Conservation (phyloP, 257 asterid genomes). For the Solanum neorickii region DNA sequence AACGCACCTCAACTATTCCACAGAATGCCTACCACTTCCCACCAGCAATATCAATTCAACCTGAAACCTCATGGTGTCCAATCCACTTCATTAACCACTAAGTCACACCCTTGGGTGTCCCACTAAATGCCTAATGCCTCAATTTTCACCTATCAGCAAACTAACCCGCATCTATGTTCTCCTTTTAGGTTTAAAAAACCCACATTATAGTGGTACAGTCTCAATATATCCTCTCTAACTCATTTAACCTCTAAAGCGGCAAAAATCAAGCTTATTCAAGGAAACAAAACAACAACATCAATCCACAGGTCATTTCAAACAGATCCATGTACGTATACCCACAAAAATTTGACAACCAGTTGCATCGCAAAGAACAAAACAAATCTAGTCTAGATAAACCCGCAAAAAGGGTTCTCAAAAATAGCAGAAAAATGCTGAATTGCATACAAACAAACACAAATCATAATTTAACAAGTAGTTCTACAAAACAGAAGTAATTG, state of each 20-base stretch:
- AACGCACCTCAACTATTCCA: neutral
- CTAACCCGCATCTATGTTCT: neutral
- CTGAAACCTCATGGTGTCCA: neutral
- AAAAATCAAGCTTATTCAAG: neutral
- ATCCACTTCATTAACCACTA: neutral
- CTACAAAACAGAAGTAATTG: neutral
- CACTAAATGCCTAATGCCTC: neutral
- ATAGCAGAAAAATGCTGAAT: neutral
- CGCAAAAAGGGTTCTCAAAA: neutral
- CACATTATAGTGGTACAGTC: neutral
- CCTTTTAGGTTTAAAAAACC: neutral
- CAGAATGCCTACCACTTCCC: neutral
- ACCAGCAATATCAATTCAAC: neutral
- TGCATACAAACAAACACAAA: neutral
- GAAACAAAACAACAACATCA: neutral
- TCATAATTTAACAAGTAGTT: neutral
- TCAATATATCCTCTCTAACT: neutral
- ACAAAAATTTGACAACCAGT: neutral
- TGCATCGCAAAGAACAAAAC: neutral
- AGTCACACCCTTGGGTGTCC: neutral
- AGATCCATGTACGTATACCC: neutral
- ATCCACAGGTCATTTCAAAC: neutral
- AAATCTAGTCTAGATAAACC: neutral
- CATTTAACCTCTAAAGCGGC: neutral
- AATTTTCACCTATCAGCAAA: neutral